phyloP scores from a whole-genome alignment of 2,329 filamentous ascomycete genomes.

The Neoscytalidium dimidiatum region DNA sequence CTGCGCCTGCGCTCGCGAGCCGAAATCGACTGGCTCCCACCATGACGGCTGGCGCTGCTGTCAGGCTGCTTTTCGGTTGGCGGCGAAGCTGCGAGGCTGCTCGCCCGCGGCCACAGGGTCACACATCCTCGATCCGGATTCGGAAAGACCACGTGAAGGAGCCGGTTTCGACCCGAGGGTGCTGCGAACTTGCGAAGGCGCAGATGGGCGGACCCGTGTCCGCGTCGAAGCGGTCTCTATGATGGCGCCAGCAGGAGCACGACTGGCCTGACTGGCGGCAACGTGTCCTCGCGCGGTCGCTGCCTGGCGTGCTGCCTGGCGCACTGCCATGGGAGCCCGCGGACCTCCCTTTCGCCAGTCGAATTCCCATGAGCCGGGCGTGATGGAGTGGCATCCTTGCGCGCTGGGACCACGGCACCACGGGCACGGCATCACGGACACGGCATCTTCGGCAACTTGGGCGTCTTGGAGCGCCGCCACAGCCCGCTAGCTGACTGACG shows the following conservation, averaged over 20 bases:
- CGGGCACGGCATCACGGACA: too few species aligned
- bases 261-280: too few species aligned
- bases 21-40: neutral
- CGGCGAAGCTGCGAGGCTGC: too few species aligned
- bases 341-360: too few species aligned
- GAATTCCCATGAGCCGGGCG: too few species aligned
- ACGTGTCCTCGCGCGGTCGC: neutral
- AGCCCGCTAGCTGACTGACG: neutral
- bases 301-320: too few species aligned
- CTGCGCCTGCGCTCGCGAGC: neutral
- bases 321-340: neutral
- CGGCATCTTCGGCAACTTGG: neutral
- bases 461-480: neutral
- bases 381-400: neutral
- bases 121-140: neutral
- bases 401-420: too few species aligned
- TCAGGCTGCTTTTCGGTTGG: neutral
- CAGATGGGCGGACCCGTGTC: neutral
- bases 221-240: neutral
- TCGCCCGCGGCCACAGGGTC: too few species aligned
- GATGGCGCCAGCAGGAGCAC: neutral
- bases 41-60: neutral
- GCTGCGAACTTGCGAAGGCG: neutral
- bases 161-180: neutral
- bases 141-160: conserved; percentile 4